Conservation (phyloP, 2,329 filamentous ascomycete species). For the Botrytis fragariae region DNA sequence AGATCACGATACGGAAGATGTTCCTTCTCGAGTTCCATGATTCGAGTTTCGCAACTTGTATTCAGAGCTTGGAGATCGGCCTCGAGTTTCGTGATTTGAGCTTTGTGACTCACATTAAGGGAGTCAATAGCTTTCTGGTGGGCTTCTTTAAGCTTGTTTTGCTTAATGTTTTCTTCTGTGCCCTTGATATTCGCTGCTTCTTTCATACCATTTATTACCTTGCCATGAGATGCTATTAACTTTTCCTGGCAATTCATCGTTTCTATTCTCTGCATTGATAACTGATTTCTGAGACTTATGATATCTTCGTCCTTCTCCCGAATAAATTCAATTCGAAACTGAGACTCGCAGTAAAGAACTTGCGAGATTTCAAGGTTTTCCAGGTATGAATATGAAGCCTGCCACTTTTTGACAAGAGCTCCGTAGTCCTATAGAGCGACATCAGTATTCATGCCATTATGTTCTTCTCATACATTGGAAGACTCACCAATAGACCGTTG, state of each 20-base stretch:
- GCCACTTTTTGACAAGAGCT: background rate
- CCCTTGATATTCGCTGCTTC: background rate
- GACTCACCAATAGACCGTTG: background rate
- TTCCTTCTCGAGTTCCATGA: background rate
- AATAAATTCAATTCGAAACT: too few species aligned
- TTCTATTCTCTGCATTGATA: background rate
- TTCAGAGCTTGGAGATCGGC: background rate
- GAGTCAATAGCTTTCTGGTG: background rate
- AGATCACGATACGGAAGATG: background rate
- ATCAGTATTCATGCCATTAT: background rate
- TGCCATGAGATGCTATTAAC: background rate
- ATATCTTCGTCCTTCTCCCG: fast-evolving
- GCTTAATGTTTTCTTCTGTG: background rate
- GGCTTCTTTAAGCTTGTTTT: background rate
- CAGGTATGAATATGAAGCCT: background rate
- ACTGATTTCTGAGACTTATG: too few species aligned
- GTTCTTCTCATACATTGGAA: background rate
- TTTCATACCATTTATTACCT: background rate
- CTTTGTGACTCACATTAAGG: background rate
- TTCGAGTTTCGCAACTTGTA: background rate
- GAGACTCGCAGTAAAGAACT: too few species aligned
- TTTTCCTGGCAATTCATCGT: background rate
- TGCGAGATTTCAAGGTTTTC: background rate
- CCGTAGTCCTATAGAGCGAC: background rate
- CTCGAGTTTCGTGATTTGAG: background rate